Evolutionary conservation across 345 rosid genomes (phyloP).

Genomic region (Moringa oleifera): DNA sequence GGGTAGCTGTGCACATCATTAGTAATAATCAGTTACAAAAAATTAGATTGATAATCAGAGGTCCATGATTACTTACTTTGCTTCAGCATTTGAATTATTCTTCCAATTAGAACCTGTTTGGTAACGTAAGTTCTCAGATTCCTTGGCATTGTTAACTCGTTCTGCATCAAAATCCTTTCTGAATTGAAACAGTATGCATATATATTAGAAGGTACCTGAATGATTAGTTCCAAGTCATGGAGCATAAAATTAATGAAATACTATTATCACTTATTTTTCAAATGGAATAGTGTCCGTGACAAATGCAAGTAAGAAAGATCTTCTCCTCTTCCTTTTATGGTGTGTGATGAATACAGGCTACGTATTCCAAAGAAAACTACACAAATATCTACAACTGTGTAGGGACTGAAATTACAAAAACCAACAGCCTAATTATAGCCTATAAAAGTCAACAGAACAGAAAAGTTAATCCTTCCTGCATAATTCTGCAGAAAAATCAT

Average conservation of each 20-base stretch:
- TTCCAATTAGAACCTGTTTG: slow-evolving; percentile 35
- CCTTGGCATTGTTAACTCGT: slow-evolving; percentile 46
- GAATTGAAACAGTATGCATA: slow-evolving; percentile 6
- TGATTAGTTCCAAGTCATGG: not conserved
- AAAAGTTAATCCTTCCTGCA: not conserved
- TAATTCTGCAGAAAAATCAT: not conserved
- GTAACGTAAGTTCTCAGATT: slow-evolving; percentile 35
- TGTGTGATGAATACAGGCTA: not conserved
- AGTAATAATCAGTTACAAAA: slow-evolving; percentile 13
- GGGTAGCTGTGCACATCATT: slow-evolving; percentile 52
- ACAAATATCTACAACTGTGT: no score
- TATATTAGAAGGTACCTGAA: not conserved
- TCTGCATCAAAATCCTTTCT: slow-evolving; percentile 87
- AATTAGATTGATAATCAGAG: slow-evolving; percentile 4
- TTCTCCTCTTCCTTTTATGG: not conserved
- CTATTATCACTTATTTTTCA: not conserved
- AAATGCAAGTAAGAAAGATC: not conserved
- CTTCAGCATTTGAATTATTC: slow-evolving; percentile 39
- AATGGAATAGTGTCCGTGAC: not conserved
- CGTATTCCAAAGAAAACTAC: no score
- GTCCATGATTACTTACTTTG: slow-evolving; percentile 33
- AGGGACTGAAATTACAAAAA: no score
- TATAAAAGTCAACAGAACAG: not conserved
- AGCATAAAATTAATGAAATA: not conserved
- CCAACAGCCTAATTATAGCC: no score